These are phyloP conservation scores for Kregervanrija fluxuum DNA, from an alignment of 805 yeast genomes.

Conservation along the genomic window DNA sequence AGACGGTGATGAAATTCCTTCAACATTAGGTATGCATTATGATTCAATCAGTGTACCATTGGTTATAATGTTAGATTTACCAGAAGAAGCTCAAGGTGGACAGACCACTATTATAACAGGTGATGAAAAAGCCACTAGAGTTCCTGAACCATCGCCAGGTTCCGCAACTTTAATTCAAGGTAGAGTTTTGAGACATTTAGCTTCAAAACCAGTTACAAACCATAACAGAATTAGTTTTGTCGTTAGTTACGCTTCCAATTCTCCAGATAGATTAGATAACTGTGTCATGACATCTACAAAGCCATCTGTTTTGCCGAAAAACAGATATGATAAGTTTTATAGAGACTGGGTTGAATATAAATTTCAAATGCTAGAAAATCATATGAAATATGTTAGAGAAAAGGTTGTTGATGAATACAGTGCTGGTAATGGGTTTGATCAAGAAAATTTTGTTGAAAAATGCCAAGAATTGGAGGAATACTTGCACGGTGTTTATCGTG, in stretches of 20 bases:
- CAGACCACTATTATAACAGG: constrained; percentile 43
- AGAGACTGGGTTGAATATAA: constrained; percentile 29
- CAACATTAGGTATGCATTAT: constrained; percentile 40
- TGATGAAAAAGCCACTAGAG: constrained; percentile 22
- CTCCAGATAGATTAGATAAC: constrained; percentile 23
- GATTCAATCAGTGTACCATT: constrained; percentile 42
- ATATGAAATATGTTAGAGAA: constrained; percentile 17
- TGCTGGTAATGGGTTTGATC: constrained; percentile 23
- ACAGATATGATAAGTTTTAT: constrained; percentile 26
- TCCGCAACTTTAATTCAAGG: constrained; percentile 44
- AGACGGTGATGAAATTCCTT: constrained; percentile 33
- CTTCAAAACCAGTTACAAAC: constrained; percentile 34
- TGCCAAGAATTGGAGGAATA: constrained; percentile 25
- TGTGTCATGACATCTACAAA: constrained; percentile 25
- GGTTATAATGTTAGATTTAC: constrained; percentile 41
- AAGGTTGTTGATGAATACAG: constrained; percentile 12
- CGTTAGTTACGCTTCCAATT: constrained; percentile 23
- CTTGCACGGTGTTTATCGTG: constrained; percentile 23
- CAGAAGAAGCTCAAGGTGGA: constrained; percentile 42
- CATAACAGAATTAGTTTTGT: constrained; percentile 29
- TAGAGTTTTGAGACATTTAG: constrained; percentile 38
- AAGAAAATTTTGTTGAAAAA: constrained; percentile 19
- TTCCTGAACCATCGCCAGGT: constrained; percentile 37
- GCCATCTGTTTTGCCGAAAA: constrained; percentile 29
- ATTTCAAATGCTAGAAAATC: constrained; percentile 22